Evolutionary conservation across 768 basidiomycete species (phyloP), one percentile per base, ranked within the genome.

Genomic region (Amanita phalloides): DNA sequence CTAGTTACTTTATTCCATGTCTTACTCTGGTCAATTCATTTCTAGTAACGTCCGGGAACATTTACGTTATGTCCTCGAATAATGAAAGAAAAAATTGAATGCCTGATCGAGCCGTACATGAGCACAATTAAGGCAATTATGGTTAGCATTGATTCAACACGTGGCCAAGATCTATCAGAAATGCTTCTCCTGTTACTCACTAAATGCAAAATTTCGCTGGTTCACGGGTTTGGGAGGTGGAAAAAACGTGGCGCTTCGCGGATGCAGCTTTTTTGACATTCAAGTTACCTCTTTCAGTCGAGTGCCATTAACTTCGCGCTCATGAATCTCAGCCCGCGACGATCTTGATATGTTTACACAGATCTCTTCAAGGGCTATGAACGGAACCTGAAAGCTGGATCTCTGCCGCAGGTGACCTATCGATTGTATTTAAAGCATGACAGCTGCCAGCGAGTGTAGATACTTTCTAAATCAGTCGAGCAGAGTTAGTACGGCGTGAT

Each of bases 1-100:
- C 48, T 10, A 25, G 41, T 49, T 38, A 49, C 41, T 28, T 41
- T 49, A 49, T 38, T 33, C 33, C 28, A 46, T 35, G 44, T 25
- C n/a, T 44, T 44, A 28, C 26, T 44, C 8, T 6, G 43, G 20
- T 28, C 44, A n/a, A 30, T 14, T 45, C 26, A 14, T 25, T 11
- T 28, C 44, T 30, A 32, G 26, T 45, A 30, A 13, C 43, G 14
- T 45, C 43, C 25, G n/a, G 43, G 26, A n/a, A 9, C 17, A 45
- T 28, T 45, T 26, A 45, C 44, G 44, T 45, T 28, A 45, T 28
- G n/a, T n/a, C 26, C 14, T 10, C n/a, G n/a, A 30, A 45, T 45
- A 28, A 45, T 45, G 32, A 45, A 30, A 5, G n/a, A 44, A 13
- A 28, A 45, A 45, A 23, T 20, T 21, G 10, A 7, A 41, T 17